Evolutionary conservation across 208 protist genomes (phyloP).

Genomic region (Naegleria lovaniensis): DNA sequence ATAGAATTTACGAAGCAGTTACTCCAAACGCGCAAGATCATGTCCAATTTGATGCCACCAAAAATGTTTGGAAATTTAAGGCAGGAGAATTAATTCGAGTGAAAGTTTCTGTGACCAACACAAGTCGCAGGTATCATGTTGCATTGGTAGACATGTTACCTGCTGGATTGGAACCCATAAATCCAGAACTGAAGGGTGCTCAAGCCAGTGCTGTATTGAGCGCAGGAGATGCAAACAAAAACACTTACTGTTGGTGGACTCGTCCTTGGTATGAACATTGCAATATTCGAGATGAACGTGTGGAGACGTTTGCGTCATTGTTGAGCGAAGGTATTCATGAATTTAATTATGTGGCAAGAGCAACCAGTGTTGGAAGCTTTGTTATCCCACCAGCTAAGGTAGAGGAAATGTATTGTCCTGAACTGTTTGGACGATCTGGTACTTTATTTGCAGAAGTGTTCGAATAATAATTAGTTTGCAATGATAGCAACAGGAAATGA

Average conservation of each 20-base stretch:
- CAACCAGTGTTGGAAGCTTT: background rate
- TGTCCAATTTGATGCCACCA: background rate
- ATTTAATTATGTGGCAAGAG: background rate
- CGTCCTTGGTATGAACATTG: slow-evolving; percentile 16
- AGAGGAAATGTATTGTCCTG: slow-evolving; percentile 26
- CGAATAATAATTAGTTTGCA: too few relatives aligned
- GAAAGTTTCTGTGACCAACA: background rate
- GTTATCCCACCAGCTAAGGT: slow-evolving; percentile 19
- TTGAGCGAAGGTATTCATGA: background rate
- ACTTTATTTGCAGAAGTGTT: background rate
- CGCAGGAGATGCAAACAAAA: background rate
- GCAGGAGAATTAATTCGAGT: background rate
- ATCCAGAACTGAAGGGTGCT: background rate
- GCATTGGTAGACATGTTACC: background rate
- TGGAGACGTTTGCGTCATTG: background rate
- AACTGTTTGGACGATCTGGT: background rate
- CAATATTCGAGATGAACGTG: slow-evolving; percentile 23
- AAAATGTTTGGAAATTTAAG: background rate
- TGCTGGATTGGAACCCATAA: background rate
- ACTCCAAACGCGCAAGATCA: background rate
- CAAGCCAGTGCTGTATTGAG: background rate
- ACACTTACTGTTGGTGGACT: background rate
- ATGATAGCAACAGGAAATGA: too few relatives aligned
- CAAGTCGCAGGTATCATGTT: slow-evolving; percentile 13
- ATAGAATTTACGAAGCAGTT: slow-evolving; percentile 9